A percentile compares a stretch with the other conserved stretches of the same genome.
Evolutionary conservation across 306 rosid genomes (phyloP).

Genomic region (Cucumis sativus): DNA sequence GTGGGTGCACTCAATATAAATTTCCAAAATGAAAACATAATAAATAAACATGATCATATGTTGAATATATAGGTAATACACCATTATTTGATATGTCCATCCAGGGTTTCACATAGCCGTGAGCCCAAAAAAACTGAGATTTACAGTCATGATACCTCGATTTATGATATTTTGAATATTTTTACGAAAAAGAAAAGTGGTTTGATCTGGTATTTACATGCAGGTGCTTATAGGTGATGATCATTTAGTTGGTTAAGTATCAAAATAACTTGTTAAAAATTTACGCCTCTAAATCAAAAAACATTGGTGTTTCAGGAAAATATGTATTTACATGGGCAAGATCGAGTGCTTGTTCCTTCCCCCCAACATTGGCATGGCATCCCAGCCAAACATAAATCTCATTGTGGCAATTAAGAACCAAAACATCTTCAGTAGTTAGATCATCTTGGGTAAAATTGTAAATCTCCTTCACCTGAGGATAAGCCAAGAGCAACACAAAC

Average conservation of each 20-base stretch:
- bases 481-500: conserved; percentile 7
- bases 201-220: neutral
- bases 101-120: neutral
- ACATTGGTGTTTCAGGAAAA: neutral
- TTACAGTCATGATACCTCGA: neutral
- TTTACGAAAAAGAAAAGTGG: neutral
- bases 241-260: neutral
- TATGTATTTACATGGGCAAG: conserved; percentile 52
- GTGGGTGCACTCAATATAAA: no score
- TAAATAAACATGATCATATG: neutral
- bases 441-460: conserved; percentile 90
- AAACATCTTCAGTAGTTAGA: conserved; percentile 73
- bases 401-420: conserved; percentile 70
- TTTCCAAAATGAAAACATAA: no score
- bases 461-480: conserved; percentile 78
- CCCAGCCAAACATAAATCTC: conserved; percentile 94
- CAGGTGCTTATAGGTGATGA: neutral
- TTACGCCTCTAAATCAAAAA: neutral
- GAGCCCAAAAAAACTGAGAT: neutral
- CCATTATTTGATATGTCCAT: neutral
- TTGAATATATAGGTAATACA: neutral
- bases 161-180: neutral
- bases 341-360: conserved; percentile 73
- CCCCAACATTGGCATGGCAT: conserved; percentile 49
- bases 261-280: neutral